phyloP scores from a whole-genome alignment of 371 early-diverging fungal genomes.

The Amoeboradix gromovi region DNA sequence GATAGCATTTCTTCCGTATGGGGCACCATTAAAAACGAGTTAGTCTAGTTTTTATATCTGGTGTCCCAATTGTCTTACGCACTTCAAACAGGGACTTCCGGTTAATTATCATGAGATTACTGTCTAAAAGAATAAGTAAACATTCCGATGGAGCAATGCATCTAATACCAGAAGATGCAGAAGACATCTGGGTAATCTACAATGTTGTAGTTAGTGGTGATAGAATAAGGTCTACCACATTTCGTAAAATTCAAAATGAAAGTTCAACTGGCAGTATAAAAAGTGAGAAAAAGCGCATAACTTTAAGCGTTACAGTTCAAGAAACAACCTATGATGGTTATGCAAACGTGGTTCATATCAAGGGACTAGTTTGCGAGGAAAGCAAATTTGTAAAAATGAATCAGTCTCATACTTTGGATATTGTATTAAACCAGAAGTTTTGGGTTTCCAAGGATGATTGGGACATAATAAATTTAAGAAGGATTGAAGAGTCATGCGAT shows the following conservation, averaged over 20 bases:
- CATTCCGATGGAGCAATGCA: constrained; percentile 4
- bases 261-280: constrained; percentile 57
- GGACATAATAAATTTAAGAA: constrained; percentile 64
- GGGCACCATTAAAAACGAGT: no score
- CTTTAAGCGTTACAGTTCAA: constrained; percentile 53
- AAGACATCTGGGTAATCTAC: constrained; percentile 94
- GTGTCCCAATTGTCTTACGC: no score
- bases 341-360: constrained; percentile 49
- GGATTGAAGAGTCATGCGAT: constrained; percentile 64
- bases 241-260: constrained; percentile 42
- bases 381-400: constrained; percentile 60
- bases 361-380: constrained; percentile 53
- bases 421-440: constrained; percentile 60
- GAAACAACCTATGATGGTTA: constrained; percentile 60
- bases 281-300: constrained; percentile 47
- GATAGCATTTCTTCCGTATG: no score
- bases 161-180: constrained; percentile 50
- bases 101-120: constrained; percentile 1
- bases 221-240: constrained; percentile 46
- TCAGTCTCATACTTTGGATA: constrained; percentile 63
- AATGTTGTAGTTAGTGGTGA: constrained; percentile 65
- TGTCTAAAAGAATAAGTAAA: not conserved
- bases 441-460: constrained; percentile 60
- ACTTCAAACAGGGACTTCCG: no score
- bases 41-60: no score